Evolutionary conservation across 352 stramenopile genomes (phyloP).

Genomic region (Phytopythium sindhum): DNA sequence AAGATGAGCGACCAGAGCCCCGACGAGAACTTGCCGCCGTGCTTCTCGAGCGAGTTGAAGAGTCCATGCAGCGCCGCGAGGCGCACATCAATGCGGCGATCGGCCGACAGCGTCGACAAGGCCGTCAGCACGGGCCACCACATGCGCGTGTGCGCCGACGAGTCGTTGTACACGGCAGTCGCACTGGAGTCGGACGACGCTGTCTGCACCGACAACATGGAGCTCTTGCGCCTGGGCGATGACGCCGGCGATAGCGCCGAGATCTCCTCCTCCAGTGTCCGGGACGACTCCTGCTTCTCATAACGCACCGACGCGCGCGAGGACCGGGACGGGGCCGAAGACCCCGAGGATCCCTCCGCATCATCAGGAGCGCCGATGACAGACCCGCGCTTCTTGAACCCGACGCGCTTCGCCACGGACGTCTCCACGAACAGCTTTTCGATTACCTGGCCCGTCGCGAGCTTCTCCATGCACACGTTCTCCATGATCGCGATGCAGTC

Average conservation of each 20-base stretch:
- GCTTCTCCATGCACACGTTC: constrained; percentile 65
- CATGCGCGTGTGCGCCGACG: constrained; percentile 60
- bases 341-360: background rate
- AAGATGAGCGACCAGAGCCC: constrained; percentile 84
- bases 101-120: constrained; percentile 91
- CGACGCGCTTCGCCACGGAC: constrained; percentile 39
- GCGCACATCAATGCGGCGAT: constrained; percentile 88
- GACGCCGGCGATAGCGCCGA: constrained; percentile 35
- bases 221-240: constrained; percentile 32
- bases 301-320: constrained; percentile 42
- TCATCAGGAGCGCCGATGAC: constrained; percentile 11
- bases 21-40: constrained; percentile 68
- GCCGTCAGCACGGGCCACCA: constrained; percentile 97
- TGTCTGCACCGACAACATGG: constrained; percentile 15
- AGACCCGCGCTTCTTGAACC: constrained; percentile 43
- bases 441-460: constrained; percentile 75
- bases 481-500: constrained; percentile 65
- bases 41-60: constrained; percentile 64
- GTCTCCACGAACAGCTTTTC: constrained; percentile 46
- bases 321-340: background rate
- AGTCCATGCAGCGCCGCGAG: constrained; percentile 67
- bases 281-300: constrained; percentile 62
- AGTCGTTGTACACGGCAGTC: constrained; percentile 62
- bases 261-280: constrained; percentile 59
- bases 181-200: constrained; percentile 9